Conservation (phyloP, 305 asterid genomes). For the Ilex paraguariensis region DNA sequence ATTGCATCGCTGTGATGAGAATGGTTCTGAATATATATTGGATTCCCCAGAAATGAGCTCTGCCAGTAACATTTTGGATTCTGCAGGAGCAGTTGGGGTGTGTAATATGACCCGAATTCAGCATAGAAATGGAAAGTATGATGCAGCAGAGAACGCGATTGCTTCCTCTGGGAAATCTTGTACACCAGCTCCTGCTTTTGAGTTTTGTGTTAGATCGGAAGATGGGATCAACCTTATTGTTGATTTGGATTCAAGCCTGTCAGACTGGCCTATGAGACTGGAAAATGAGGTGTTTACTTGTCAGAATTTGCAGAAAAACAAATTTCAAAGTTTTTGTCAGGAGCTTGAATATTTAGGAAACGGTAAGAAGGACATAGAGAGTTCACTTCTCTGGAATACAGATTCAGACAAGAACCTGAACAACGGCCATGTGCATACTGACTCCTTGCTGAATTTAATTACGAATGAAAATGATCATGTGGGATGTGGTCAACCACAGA, state of each 20-base stretch:
- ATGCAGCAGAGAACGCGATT: constrained; percentile 1
- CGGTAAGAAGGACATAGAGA: constrained; percentile 4
- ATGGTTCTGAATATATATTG: not conserved
- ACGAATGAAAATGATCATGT: constrained; percentile 1
- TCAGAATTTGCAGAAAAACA: constrained; percentile 13
- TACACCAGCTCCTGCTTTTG: constrained; percentile 20
- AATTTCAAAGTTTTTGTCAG: constrained; percentile 26
- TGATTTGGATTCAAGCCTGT: constrained; percentile 24
- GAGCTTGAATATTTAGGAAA: constrained; percentile 25
- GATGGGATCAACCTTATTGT: constrained; percentile 29
- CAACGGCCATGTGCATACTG: constrained; percentile 8
- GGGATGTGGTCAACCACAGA: constrained; percentile 4
- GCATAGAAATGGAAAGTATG: not conserved
- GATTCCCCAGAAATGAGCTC: not conserved
- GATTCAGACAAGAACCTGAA: constrained; percentile 11
- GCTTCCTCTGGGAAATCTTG: constrained; percentile 12
- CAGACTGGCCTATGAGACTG: constrained; percentile 23
- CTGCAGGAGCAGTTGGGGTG: not conserved
- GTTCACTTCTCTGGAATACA: constrained; percentile 14
- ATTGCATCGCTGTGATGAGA: not conserved
- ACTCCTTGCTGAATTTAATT: constrained; percentile 10
- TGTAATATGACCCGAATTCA: not conserved
- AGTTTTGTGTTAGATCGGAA: constrained; percentile 28
- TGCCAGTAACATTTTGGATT: not conserved
- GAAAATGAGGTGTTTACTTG: constrained; percentile 18